Evolutionary conservation across 2,329 filamentous ascomycete species (phyloP), one percentile per base, ranked within the genome.

Genomic region (Pseudocercospora cruenta): DNA sequence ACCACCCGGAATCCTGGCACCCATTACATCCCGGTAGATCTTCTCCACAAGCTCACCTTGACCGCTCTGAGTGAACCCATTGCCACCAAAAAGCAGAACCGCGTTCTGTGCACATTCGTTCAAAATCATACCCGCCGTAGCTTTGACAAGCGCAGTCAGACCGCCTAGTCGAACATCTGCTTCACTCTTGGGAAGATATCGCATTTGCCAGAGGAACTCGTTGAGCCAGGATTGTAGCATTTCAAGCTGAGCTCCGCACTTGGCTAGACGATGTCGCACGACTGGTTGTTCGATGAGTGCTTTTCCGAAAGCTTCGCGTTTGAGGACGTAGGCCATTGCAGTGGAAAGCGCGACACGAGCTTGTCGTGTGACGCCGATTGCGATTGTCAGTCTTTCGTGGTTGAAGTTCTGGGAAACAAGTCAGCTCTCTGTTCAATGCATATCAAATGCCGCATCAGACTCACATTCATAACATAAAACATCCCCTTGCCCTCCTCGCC

Each of bases 251-350:
- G 88, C 89, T 3, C 88, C 90, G 4, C 85, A 85, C 73, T 90
- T 91, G 9, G 90, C 89, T 7, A 92, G 79, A 19, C 90, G 81
- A 75, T 92, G 88, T 21, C 90, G 81, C 26, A 93, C 90, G 0
- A 92, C 90, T 0, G 90, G 87, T 76, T 92, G 90, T 12, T 92
- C 88, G 78, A 92, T 86, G 10, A 92, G 81, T 0, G 86, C 82
- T 75, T 88, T 89, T 4, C 86, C 86, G 70, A 90, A 90, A 1
- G 88, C 88, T 75, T 90, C 87, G 19, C 88, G 82, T 77, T 88
- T 88, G 69, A 90, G 76, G 19, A 85, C 84, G 72, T 90, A 90
- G 62, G 85, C 84, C 69, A 89, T 85, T 0, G 88, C 87, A 0
- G 85, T 76, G 10, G 82, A 78, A 0, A 90, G 78, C 1, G 87